Evolutionary conservation across 176 grass and related monocot species (phyloP), one percentile per base, ranked within the genome.

Genomic region (Bolboschoenus planiculmis): DNA sequence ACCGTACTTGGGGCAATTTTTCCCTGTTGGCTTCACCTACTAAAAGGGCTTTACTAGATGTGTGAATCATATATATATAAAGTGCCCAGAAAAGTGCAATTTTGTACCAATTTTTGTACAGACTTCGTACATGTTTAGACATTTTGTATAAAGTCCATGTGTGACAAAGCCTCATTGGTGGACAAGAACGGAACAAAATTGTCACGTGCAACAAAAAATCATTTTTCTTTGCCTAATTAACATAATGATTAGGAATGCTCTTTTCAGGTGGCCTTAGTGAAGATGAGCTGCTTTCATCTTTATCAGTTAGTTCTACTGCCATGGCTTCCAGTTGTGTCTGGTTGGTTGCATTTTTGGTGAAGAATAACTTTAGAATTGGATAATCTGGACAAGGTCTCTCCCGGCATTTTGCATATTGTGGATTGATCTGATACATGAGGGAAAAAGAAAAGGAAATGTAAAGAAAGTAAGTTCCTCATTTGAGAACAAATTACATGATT

Each of bases 301-400:
- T 81, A 7, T 72, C 85, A 56, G 46, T 86, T 67, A 86, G 35
- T 81, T 86, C 84, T 47, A 63, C 84, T 47, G 84, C 71, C 84
- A 85, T 85, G 3, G 84, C 85, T 58, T 81, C 54, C 60, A 72
- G 48, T 42, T 86, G 85, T 36, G 62, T 86, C 60, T 72, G 47
- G 36, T 67, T 72, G 29, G 76, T 74, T 14, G 50, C 53, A 10
- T 44, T 30, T 80, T 81, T 80, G 10, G 40, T 70, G 66, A 81
- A 86, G 55, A 86, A 81, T 71, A 86, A 67, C 59, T 86, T 86
- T 16, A 86, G 20, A 43, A 81, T 73, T 44, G 61, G 78, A 73
- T 86, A 86, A 48, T 78, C 85, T 81, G 75, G 85, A 50, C 64
- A 86, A 44, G 85, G 76, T 55, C 26, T 81, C 13, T 86, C 76